Evolutionary conservation across 441 rosid species (phyloP), one percentile per base, ranked within the genome.

Genomic region (Euphorbia schlechtendalii): DNA sequence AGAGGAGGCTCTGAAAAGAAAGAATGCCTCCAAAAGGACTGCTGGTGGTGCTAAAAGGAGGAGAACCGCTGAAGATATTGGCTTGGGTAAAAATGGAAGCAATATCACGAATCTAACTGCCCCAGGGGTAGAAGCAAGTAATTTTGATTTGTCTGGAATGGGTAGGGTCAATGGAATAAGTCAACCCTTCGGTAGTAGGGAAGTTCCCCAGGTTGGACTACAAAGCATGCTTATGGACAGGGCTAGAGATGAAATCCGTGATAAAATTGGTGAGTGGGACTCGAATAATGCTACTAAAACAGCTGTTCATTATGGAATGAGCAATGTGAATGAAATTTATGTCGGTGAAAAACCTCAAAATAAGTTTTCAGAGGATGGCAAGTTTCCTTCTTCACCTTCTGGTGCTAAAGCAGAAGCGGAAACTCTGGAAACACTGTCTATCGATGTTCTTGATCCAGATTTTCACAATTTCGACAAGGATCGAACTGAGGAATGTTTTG

Each of bases 371-470:
- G 73, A 41, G 48, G 59, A 65, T 36, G 74, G 64, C 18, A 72
- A 57, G 67, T 24, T 75, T 59, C 63, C 65, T 69, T 59, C 76
- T n/a, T 64, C 57, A 20, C 66, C 74, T 68, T 63, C 73, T 72
- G 57, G 38, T 68, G 60, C 67, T 30, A 69, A 59, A 56, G 69
- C 57, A 20, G 74, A 66, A 64, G 56, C 67, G 27, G 78, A 69
- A 71, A 67, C 77, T 46, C 57, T 74, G 76, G 83, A 80, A 71
- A 56, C 65, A 24, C 55, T 84, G 78, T 71, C 73, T 18, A 70
- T 86, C 56, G 72, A 77, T 63, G 97, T 90, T 59, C 84, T 81
- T 36, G 89, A 85, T 70, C 81, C 96, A 13, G 97, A 86, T 75
- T 86, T 88, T 75, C 73, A 71, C 18, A 60, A 71, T 59, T 71